Evolutionary conservation across 2,329 filamentous ascomycete species (phyloP), one percentile per base, ranked within the genome.

Genomic region (Sclerotinia sclerotiorum): DNA sequence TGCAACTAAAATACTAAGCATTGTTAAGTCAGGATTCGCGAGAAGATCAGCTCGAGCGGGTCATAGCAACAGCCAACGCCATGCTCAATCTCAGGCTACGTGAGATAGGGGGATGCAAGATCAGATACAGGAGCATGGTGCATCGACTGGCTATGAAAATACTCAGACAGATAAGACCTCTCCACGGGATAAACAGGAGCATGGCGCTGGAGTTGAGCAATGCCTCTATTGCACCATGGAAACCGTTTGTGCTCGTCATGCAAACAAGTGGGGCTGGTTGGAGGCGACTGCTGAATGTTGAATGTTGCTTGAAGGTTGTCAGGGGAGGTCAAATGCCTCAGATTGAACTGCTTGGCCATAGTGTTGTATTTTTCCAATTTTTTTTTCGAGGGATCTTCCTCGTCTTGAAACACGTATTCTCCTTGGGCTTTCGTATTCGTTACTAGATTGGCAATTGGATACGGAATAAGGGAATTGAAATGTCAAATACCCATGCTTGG

Each of bases 11-110:
- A 56, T 24, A 54, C 39, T 65, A 44, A 65, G 15, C 17, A 15
- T 15, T 44, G 19, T 42, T 19, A n/a, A 65, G 63, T 65, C 63
- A 35, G 63, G n/a, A 19, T 57, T 65, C n/a, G 63, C 63, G 27
- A 65, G 42, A 35, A 58, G 63, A 49, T 57, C 52, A n/a, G 52
- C 42, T 48, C 52, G 52, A 39, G 63, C 35, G 13, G 32, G 49
- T 44, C 42, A 57, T 24, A 56, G 49, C 42, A 65, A 65, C 19
- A 42, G 46, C 32, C 29, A 63, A 63, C 24, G 24, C 27, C 49
- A 65, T 19, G 35, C 62, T 29, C 35, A 58, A 17, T 24, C 51
- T 24, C 63, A 58, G 52, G 39, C 42, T 58, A 27, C 39, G 58
- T 21, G 21, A 21, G 27, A 49, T 35, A n/a, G 29, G 19, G 39